Evolutionary conservation across 2,329 filamentous ascomycete genomes (phyloP).

Genomic region (Botrytis galanthina): DNA sequence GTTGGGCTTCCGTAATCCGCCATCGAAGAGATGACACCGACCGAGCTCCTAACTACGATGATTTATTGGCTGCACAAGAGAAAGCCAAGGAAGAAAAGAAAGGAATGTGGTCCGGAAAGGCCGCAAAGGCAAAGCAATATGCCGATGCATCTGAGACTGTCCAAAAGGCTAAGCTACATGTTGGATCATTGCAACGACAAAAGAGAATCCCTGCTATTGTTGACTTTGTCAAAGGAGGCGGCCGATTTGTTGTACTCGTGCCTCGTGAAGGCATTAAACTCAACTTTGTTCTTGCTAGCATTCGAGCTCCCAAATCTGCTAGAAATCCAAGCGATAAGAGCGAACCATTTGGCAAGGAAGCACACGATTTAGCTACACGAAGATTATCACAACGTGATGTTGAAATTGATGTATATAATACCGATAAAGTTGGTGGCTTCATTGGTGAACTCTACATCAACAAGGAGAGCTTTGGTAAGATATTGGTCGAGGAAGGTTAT

Average conservation of each 20-base stretch:
- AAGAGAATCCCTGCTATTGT: conserved; percentile 91
- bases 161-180: conserved; percentile 93
- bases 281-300: conserved; percentile 90
- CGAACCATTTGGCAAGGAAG: conserved; percentile 94
- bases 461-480: conserved; percentile 92
- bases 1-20: conserved; percentile 89
- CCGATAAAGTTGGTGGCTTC: conserved; percentile 96
- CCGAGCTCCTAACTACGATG: conserved; percentile 90
- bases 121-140: conserved; percentile 77
- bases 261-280: conserved; percentile 92
- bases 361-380: conserved; percentile 84
- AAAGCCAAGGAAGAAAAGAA: conserved; percentile 82
- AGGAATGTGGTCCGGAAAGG: conserved; percentile 92
- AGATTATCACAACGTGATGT: conserved; percentile 92
- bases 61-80: conserved; percentile 76
- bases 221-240: conserved; percentile 97
- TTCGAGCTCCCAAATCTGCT: conserved; percentile 84
- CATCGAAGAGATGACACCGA: conserved; percentile 95
- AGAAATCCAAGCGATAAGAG: conserved; percentile 73
- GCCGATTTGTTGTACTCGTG: conserved; percentile 86
- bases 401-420: conserved; percentile 90
- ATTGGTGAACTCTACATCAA: conserved; percentile 93
- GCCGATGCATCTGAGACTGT: conserved; percentile 87
- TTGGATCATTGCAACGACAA: conserved; percentile 82
- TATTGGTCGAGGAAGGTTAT: conserved; percentile 89